Evolutionary conservation across 805 yeast species (phyloP), one percentile per base, ranked within the genome.

Genomic region (Myxozyma geophila): DNA sequence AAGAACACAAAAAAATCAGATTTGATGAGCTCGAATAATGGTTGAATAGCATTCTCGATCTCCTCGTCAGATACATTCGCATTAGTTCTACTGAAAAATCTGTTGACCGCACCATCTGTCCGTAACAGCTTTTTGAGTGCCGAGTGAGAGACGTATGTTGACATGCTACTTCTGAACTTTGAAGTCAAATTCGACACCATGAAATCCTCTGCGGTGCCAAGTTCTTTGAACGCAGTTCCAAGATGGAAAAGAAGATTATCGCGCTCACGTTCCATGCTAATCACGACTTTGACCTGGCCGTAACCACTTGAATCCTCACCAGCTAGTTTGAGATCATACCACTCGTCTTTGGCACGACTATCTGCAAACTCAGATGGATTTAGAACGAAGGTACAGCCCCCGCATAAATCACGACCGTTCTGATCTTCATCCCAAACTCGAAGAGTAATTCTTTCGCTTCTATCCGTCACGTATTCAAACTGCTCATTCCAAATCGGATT

Each of bases 401-500:
- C 56, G 35, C 55, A 58, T 13, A 49, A 37, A 12, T 50, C 56
- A 7, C 62, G 49, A 9, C 46, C 51, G 19, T 37, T 41, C 13
- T 40, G 57, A 47, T 58, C 62, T n/a, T 50, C 58, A 37, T 58
- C 62, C 62, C 62, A 50, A 12, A 58, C 62, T 15, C 57, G 15
- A 1, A 48, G 9, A 15, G 49, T 33, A 13, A 58, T 33, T 17
- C 33, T 17, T n/a, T 44, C 47, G 10, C 44, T 51, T n/a, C n/a
- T 7, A 33, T 23, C 46, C 10, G 62, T 53, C 21, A 43, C 52
- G 17, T 35, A 39, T 73, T 91, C 96, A 73, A 91, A 90, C 61
- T 88, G 89, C 77, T 92, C 97, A 70, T 90, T 89, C 96, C 96
- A 93, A 15, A 82, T 83, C 0, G 98, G 97, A 70, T 86, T 85